Conservation (phyloP, 495 filamentous ascomycete species). For the Hypoxylon perforatum region DNA sequence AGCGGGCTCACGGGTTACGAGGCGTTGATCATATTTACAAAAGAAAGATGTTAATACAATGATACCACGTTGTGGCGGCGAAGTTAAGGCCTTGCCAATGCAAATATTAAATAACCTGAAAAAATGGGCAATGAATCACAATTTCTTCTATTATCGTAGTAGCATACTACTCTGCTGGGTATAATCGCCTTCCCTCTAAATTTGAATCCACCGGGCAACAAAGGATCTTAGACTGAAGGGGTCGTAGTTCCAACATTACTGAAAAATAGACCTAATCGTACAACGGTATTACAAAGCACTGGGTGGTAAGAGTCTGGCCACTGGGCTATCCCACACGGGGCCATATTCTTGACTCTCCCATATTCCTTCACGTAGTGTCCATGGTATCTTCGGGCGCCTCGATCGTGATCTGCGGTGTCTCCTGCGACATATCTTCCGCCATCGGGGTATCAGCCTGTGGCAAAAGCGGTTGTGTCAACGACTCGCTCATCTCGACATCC, state of each 20-base stretch:
- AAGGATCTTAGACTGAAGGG: neutral
- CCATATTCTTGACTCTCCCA: neutral
- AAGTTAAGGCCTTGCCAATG: slow-evolving; percentile 5
- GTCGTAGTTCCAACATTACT: neutral
- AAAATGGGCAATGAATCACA: slow-evolving; percentile 7
- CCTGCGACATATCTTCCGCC: slow-evolving; percentile 57
- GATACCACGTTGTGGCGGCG: slow-evolving; percentile 37
- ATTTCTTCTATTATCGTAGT: slow-evolving; percentile 10
- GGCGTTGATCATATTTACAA: slow-evolving; percentile 11
- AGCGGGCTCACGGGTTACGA: slow-evolving; percentile 1
- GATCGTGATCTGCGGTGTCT: slow-evolving; percentile 61
- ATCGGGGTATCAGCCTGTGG: slow-evolving; percentile 51
- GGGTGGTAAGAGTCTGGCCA: no score
- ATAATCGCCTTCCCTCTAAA: slow-evolving; percentile 32
- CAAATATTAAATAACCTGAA: slow-evolving; percentile 1
- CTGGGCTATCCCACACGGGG: no score
- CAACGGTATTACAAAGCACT: no score
- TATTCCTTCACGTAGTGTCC: slow-evolving; percentile 67
- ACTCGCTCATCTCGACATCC: slow-evolving; percentile 67
- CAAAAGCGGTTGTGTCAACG: slow-evolving; percentile 54
- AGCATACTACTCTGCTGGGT: slow-evolving; percentile 36
- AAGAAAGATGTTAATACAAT: slow-evolving; percentile 30
- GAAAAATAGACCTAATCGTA: no score
- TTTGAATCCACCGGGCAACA: no score
- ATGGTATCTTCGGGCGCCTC: slow-evolving; percentile 65